A percentile compares a stretch with the other conserved stretches of the same genome.
Evolutionary conservation across 2,329 filamentous ascomycete species (phyloP).

Genomic region (Colletotrichum eleusines): DNA sequence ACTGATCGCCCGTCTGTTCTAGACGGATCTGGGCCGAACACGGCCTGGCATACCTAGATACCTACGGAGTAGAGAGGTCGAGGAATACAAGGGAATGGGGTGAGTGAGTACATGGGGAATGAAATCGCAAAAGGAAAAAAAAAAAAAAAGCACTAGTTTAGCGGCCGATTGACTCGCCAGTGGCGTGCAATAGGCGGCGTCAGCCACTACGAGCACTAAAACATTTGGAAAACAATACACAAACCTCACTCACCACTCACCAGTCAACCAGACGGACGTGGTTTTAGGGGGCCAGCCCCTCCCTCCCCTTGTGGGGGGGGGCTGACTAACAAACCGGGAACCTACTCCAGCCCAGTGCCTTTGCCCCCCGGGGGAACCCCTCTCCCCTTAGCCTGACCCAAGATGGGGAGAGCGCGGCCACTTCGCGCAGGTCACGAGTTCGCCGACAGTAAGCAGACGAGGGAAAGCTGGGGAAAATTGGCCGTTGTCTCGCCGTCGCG

Average conservation of each 20-base stretch:
- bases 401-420: conserved; percentile 2
- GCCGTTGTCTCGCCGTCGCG: conserved; percentile 44
- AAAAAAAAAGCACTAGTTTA: conserved; percentile 6
- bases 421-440: conserved; percentile 19
- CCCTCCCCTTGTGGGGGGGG: background rate
- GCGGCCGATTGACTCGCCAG: conserved; percentile 29
- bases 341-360: conserved; percentile 9
- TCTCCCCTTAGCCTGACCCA: background rate
- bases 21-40: background rate
- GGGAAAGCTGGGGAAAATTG: conserved; percentile 35
- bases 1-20: background rate
- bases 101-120: background rate
- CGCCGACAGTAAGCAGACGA: background rate
- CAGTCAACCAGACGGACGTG: conserved; percentile 9
- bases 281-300: background rate
- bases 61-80: background rate
- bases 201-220: conserved; percentile 31
- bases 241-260: background rate
- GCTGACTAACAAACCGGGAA: conserved; percentile 23
- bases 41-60: no score
- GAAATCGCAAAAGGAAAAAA: no score
- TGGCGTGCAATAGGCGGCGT: conserved; percentile 22
- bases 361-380: conserved; percentile 29
- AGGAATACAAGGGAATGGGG: no score
- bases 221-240: conserved; percentile 18